Evolutionary conservation across 441 rosid species (phyloP), one percentile per base, ranked within the genome.

Genomic region (Euphorbia schlechtendalii): DNA sequence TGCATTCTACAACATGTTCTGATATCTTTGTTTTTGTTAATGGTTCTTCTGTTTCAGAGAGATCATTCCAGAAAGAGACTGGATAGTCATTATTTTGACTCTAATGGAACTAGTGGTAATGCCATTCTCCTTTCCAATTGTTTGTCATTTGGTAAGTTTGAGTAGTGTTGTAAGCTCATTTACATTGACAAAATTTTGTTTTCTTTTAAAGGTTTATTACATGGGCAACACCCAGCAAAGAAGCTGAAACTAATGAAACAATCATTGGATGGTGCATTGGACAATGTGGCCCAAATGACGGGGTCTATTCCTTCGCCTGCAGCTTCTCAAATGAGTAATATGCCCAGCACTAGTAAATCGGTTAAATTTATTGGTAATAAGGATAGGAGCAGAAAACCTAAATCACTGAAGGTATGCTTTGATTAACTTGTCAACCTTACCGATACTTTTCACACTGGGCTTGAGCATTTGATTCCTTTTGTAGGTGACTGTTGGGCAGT

Each of bases 251-350:
- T 78, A 73, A 67, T 79, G 78, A 95, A 87, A 77, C 95, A 87
- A 57, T 68, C 81, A 49, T 61, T 77, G 30, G 98, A 90, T 62
- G 75, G 81, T 70, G 65, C 83, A 64, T 82, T 81, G 69, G 96
- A 92, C 76, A 83, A 76, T 74, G 73, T 80, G 69, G 75, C 75
- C 71, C 79, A 80, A 62, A 17, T 75, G 64, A 72, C 74, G 59
- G 96, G 94, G 55, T 83, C 90, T 25, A 63, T 85, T 66, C 91
- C 93, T 72, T 91, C 96, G 71, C 97, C 95, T 14, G 92, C 78
- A 18, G 88, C 89, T 73, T 92, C 99, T 61, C 98, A 94, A 75
- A 84, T 89, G 91, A 90, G 98, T 82, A 90, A 92, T 77, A 86
- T 95, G 97, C 83, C 97, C 74, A 83, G 80, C 86, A 84, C 93